Conservation (phyloP, 192 early-diverging fungal species). For the Tieghemiomyces parasiticus region DNA sequence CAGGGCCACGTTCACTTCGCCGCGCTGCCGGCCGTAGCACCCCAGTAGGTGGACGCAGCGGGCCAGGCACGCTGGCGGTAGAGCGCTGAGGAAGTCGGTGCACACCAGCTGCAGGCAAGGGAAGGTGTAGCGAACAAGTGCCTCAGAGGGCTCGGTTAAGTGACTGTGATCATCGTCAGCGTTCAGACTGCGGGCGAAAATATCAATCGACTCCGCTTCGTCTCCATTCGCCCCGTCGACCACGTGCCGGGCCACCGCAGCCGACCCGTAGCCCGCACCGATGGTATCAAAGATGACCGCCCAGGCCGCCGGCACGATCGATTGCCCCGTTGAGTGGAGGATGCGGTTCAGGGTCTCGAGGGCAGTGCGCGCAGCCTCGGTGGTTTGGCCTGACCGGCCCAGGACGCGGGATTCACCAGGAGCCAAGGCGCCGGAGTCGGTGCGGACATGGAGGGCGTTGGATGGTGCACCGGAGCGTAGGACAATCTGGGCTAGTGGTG, state of each 20-base stretch:
- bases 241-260: conserved; percentile 1
- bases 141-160: not conserved
- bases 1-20: conserved; percentile 89
- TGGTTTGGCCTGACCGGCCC: not conserved
- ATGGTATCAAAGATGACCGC: conserved; percentile 82
- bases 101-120: conserved; percentile 89
- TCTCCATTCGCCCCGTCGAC: conserved; percentile 4
- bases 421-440: not conserved
- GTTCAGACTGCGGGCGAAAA: not conserved
- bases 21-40: conserved; percentile 62
- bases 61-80: conserved; percentile 56
- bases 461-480: not conserved
- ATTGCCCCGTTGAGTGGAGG: conserved; percentile 82
- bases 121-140: conserved; percentile 62
- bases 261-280: conserved; percentile 24
- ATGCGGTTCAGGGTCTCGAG: conserved; percentile 83
- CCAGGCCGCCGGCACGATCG: conserved; percentile 63
- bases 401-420: not conserved
- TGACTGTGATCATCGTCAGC: too few species aligned
- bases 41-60: conserved; percentile 70
- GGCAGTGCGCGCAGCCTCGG: conserved; percentile 14
- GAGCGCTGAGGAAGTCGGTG: conserved; percentile 76
- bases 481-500: conserved; percentile 36
- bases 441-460: not conserved
- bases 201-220: not conserved